Conservation (phyloP, 495 filamentous ascomycete species). For the Aspergillus olivimuriae region DNA sequence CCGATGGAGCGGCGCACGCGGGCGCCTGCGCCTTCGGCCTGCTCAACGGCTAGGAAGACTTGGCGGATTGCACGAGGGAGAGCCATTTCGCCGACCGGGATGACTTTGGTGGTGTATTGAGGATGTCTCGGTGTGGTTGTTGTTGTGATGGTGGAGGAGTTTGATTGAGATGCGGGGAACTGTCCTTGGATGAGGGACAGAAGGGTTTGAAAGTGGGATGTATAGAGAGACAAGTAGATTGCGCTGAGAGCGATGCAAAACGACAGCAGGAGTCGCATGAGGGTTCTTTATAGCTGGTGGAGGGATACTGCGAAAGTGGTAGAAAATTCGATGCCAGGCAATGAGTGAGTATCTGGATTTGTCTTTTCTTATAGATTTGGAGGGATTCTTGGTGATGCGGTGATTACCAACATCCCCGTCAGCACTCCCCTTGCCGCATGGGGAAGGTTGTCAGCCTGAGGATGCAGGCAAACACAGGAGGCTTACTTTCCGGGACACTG, state of each 20-base stretch:
- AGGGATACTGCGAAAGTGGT: constrained; percentile 14
- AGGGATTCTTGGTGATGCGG: no score
- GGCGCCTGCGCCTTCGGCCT: constrained; percentile 85
- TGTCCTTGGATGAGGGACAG: constrained; percentile 16
- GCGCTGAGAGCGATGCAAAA: constrained; percentile 41
- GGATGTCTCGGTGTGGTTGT: constrained; percentile 2
- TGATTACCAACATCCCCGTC: no score
- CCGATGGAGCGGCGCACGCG: constrained; percentile 85
- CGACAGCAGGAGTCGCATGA: constrained; percentile 38
- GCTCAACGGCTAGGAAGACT: constrained; percentile 76
- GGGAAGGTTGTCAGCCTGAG: no score
- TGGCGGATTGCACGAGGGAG: constrained; percentile 69
- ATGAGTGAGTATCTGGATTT: no score
- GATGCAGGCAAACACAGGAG: no score
- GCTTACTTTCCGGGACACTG: no score
- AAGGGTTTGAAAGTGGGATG: constrained; percentile 10
- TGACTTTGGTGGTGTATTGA: constrained; percentile 4
- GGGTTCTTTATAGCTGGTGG: constrained; percentile 28
- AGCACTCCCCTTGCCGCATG: no score
- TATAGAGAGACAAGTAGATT: constrained; percentile 20
- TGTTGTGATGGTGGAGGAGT: constrained; percentile 2
- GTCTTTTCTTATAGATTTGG: no score
- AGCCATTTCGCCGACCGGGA: constrained; percentile 50
- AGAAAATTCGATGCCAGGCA: constrained; percentile 25
- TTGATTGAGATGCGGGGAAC: constrained; percentile 12